Base-by-base conservation (phyloP, 1,284 basidiomycete species). In the Rhodofomes roseus region DNA sequence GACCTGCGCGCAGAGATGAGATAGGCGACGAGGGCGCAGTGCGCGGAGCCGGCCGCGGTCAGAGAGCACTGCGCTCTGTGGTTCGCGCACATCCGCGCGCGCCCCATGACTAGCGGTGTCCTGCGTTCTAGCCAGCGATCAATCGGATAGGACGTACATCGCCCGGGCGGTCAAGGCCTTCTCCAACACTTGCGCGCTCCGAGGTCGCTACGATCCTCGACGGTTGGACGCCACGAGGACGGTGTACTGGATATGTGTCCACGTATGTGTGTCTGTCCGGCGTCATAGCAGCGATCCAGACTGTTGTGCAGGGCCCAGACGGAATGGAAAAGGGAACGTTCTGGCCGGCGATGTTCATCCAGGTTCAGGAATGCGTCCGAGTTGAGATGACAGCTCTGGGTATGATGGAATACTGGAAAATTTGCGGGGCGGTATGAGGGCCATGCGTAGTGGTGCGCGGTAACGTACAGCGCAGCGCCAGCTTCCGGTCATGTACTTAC, bases 121-220 rank as follows among this genome's bases (percentile, higher is more conserved):
- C 7, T 39, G 37, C 16, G 37, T 16, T 39, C 37, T 39, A 39
- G 37, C 37, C 34, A 39, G 14, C 16, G 37, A 39, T 39, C 37
- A 39, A 16, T 16, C 37, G 37, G 31, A 39, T 39, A 39, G 37
- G 37, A 39, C 34, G 37, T 39, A 39, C 14, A 39, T 39, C 37
- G 37, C n/a, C 43, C n/a, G 43, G 20, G 20, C 7, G 23, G 4
- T 4, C 4, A 44, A 14, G 43, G 4, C 4, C n/a, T n/a, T 16
- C 27, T 36, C 14, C 48, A 18, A 12, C 9, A 18, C 27, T n/a
- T 34, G 48, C 9, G 50, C 50, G 50, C 50, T 52, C 50, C 50
- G 50, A 52, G 23, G 31, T 52, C 50, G 50, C 31, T 52, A 36
- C 50, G 50, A 36, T 52, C 31, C 46, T 48, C 46, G 46, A 48